Percentiles rank a stretch among this genome's conserved stretches.
Evolutionary conservation across 2,329 filamentous ascomycete genomes (phyloP).

Genomic region (Emericellopsis atlantica): DNA sequence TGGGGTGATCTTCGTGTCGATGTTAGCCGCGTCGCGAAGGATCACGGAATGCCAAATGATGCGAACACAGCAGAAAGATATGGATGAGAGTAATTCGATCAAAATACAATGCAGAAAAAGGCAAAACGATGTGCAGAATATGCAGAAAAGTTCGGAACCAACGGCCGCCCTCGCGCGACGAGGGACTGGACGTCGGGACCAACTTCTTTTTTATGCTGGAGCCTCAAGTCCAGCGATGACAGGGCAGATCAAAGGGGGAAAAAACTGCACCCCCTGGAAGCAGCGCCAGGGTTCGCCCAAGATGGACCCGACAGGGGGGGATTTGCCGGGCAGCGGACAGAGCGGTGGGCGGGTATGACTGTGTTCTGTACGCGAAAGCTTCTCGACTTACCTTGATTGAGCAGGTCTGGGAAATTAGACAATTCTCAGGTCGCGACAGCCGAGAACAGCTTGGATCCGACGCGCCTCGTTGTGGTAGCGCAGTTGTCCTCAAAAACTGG

Average conservation of each 20-base stretch:
- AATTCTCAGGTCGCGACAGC: not conserved
- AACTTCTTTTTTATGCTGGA: conserved; percentile 1
- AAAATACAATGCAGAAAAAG: too few relatives aligned
- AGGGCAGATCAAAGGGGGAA: not conserved
- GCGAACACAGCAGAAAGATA: too few relatives aligned
- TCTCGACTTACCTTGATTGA: not conserved
- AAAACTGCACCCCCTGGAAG: not conserved
- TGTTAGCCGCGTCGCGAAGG: conserved; percentile 3
- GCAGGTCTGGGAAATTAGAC: not conserved
- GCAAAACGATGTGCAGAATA: too few relatives aligned
- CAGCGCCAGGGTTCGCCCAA: too few relatives aligned
- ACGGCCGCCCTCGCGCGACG: not conserved
- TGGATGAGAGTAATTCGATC: too few relatives aligned
- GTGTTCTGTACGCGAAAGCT: too few relatives aligned
- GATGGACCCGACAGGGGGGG: too few relatives aligned
- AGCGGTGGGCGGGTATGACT: too few relatives aligned
- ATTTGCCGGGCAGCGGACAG: too few relatives aligned
- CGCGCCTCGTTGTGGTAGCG: too few relatives aligned
- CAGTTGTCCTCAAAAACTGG: too few relatives aligned
- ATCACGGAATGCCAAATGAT: not conserved
- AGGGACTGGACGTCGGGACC: not conserved
- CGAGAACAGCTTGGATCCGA: too few relatives aligned
- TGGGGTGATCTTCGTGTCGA: not conserved
- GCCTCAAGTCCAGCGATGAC: not conserved
- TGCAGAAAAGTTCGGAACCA: not conserved